Evolutionary conservation across 345 rosid species (phyloP).

Genomic region (Triadica sebifera): DNA sequence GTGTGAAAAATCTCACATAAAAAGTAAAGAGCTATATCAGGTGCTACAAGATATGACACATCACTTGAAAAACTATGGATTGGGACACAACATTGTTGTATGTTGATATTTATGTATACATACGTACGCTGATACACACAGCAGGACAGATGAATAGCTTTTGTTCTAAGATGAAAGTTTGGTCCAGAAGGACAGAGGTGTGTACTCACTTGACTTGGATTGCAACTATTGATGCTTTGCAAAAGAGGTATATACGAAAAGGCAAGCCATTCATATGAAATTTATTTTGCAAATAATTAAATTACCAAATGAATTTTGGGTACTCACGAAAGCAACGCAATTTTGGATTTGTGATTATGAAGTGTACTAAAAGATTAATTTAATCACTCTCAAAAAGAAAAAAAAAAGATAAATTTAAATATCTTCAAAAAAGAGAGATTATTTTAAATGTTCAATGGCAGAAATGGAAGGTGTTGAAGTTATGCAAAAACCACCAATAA

Average conservation of each 20-base stretch:
- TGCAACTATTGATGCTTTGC: neutral
- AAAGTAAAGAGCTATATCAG: conserved; percentile 34
- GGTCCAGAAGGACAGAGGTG: no score
- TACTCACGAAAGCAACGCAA: neutral
- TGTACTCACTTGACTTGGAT: no score
- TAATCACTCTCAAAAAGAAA: no score
- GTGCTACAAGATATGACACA: conserved; percentile 9
- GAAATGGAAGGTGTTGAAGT: no score
- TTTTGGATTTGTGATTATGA: neutral
- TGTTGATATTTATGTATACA: neutral
- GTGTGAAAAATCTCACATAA: conserved; percentile 49
- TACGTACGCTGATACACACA: neutral
- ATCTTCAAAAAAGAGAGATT: no score
- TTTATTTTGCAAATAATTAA: neutral
- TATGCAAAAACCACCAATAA: no score
- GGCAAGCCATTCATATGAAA: neutral
- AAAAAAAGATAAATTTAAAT: no score
- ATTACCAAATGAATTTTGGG: neutral
- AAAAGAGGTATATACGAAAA: neutral
- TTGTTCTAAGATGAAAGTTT: no score
- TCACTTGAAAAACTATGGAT: conserved; percentile 11
- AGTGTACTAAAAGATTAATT: no score
- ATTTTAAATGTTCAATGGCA: no score
- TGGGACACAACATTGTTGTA: neutral
- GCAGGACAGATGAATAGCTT: neutral